phyloP scores from a whole-genome alignment of 106 monocot species.

The Apostasia ramifera region DNA sequence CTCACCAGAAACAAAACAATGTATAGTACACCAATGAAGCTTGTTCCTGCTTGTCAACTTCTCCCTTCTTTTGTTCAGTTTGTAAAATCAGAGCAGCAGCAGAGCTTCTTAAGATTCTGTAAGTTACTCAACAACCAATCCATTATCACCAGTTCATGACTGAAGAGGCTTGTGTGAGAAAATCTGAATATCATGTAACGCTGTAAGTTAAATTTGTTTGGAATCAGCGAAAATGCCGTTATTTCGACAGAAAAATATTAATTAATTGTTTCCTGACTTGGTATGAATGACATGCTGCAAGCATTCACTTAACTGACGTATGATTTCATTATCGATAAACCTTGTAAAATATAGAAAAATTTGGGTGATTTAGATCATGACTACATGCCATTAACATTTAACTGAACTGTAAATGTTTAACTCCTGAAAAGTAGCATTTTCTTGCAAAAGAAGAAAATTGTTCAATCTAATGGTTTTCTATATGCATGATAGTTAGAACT shows the following conservation, averaged over 20 bases:
- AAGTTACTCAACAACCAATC: neutral
- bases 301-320: too few species aligned
- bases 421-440: too few species aligned
- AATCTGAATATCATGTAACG: neutral
- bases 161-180: neutral
- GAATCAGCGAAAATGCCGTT: neutral
- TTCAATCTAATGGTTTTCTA: too few species aligned
- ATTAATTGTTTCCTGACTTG: too few species aligned
- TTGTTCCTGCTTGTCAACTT: neutral
- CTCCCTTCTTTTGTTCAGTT: neutral
- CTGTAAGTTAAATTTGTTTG: slow-evolving; percentile 7
- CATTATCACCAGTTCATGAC: too few species aligned
- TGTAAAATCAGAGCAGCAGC: neutral
- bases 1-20: neutral
- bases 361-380: too few species aligned
- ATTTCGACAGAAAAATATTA: neutral
- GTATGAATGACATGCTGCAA: too few species aligned
- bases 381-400: too few species aligned
- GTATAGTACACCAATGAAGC: neutral
- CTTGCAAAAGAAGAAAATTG: too few species aligned
- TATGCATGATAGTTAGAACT: too few species aligned
- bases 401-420: too few species aligned
- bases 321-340: neutral
- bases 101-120: neutral
- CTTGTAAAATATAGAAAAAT: neutral